These are phyloP conservation scores for Paraphoma sp. DNA, from an alignment of 2,329 filamentous ascomycete genomes.

Conservation along the genomic window DNA sequence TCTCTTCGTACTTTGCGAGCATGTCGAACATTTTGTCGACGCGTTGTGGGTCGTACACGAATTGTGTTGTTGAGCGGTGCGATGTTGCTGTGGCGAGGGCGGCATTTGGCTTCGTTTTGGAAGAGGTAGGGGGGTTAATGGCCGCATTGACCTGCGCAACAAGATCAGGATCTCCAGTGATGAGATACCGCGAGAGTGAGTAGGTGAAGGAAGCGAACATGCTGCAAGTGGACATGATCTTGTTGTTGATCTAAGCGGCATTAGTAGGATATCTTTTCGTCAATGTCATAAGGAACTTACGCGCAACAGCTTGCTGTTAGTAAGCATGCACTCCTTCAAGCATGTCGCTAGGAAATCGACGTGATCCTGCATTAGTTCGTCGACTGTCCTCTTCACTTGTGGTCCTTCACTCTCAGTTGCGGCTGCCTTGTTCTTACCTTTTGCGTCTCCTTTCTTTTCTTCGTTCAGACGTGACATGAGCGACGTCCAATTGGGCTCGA, in stretches of 20 bases:
- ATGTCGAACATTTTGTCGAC: constrained; percentile 84
- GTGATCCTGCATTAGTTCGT: constrained; percentile 98
- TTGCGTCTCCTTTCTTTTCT: constrained; percentile 59
- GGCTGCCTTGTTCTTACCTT: constrained; percentile 44
- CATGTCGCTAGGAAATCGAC: constrained; percentile 98
- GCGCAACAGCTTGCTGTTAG: constrained; percentile 90
- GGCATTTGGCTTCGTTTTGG: constrained; percentile 13
- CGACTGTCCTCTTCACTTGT: constrained; percentile 78
- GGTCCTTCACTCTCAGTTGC: constrained; percentile 44
- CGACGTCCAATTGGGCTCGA: constrained; percentile 95
- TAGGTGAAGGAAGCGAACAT: constrained; percentile 92
- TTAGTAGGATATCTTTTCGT: constrained; percentile 9
- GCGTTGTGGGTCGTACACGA: constrained; percentile 63
- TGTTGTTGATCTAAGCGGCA: constrained; percentile 81
- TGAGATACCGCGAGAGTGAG: constrained; percentile 83
- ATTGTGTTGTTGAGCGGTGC: constrained; percentile 36
- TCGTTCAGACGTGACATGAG: constrained; percentile 84
- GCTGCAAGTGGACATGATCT: constrained; percentile 93
- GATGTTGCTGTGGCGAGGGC: constrained; percentile 15
- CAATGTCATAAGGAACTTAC: constrained; percentile 60
- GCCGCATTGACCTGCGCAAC: constrained; percentile 64
- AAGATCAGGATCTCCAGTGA: constrained; percentile 82
- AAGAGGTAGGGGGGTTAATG: constrained; percentile 39
- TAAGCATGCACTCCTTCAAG: constrained; percentile 98
- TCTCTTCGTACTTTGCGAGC: constrained; percentile 88